Percentiles rank a stretch among this genome's conserved stretches.
phyloP scores from a whole-genome alignment of 108 stramenopile species.

The Cyclotella atomus region DNA sequence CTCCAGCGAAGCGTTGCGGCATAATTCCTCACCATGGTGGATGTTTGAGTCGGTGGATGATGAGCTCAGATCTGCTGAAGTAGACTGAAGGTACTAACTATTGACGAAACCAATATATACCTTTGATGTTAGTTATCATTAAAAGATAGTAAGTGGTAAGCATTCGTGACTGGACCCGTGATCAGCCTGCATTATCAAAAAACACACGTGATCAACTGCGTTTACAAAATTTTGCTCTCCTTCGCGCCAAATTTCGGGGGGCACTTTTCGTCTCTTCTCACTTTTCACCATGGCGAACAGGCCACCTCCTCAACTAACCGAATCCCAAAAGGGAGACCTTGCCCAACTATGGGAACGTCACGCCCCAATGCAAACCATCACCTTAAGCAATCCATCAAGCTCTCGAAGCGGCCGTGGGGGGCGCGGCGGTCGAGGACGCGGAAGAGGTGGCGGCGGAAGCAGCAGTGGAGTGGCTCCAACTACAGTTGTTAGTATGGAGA shows the following conservation, averaged over 20 bases:
- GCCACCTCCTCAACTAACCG: constrained; percentile 26
- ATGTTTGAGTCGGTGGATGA: background rate
- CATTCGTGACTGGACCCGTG: too few relatives aligned
- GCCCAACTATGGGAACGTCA: constrained; percentile 44
- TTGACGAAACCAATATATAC: too few relatives aligned
- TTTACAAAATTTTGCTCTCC: too few relatives aligned
- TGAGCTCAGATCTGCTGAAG: background rate
- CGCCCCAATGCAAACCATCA: constrained; percentile 28
- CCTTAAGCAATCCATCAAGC: background rate
- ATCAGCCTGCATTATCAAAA: too few relatives aligned
- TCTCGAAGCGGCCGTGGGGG: constrained; percentile 15
- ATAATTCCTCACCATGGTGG: constrained; percentile 11
- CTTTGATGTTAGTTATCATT: too few relatives aligned
- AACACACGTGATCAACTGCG: too few relatives aligned
- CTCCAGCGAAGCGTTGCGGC: too few relatives aligned
- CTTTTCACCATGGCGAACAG: background rate
- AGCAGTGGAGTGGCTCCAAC: constrained; percentile 27
- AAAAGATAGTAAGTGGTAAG: too few relatives aligned
- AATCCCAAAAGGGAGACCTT: constrained; percentile 55
- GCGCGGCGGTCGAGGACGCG: constrained; percentile 19
- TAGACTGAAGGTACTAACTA: too few relatives aligned
- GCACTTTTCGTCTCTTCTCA: too few relatives aligned
- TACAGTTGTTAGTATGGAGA: constrained; percentile 27
- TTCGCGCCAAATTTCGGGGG: too few relatives aligned
- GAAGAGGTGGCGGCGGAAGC: constrained; percentile 6